These are phyloP conservation scores for Gossypium mustelinum DNA, from an alignment of 345 rosid genomes.

Conservation along the genomic window DNA sequence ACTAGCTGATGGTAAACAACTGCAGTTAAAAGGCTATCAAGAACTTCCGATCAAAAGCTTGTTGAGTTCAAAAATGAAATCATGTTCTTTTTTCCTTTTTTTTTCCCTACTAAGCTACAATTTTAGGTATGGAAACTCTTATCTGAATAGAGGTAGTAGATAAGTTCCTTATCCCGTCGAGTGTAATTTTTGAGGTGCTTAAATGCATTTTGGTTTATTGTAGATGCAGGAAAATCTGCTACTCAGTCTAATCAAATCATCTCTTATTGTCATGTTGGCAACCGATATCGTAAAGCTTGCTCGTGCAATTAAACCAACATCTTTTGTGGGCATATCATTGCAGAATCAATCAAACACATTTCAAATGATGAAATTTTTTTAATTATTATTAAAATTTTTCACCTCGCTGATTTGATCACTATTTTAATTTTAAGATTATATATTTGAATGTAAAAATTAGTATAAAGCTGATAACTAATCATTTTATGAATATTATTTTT, in stretches of 20 bases:
- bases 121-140: conserved; percentile 58
- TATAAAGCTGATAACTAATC: no score
- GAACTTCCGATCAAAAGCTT: conserved; percentile 20
- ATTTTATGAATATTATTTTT: no score
- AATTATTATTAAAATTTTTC: background rate
- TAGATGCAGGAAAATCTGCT: conserved; percentile 26
- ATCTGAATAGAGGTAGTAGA: conserved; percentile 47
- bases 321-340: background rate
- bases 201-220: conserved; percentile 26
- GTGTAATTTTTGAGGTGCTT: conserved; percentile 36
- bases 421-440: background rate
- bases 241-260: conserved; percentile 46
- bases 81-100: background rate
- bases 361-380: background rate
- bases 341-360: background rate
- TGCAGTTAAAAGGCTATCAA: conserved; percentile 17
- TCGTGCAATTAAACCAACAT: conserved; percentile 28
- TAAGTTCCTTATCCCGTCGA: conserved; percentile 27
- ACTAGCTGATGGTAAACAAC: background rate
- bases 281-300: conserved; percentile 25
- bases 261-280: conserved; percentile 37
- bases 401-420: conserved; percentile 2
- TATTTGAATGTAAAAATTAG: no score
- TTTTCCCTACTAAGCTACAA: background rate
- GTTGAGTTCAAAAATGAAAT: background rate